Conservation (phyloP, 2,329 filamentous ascomycete species). For the Nakataea oryzae region DNA sequence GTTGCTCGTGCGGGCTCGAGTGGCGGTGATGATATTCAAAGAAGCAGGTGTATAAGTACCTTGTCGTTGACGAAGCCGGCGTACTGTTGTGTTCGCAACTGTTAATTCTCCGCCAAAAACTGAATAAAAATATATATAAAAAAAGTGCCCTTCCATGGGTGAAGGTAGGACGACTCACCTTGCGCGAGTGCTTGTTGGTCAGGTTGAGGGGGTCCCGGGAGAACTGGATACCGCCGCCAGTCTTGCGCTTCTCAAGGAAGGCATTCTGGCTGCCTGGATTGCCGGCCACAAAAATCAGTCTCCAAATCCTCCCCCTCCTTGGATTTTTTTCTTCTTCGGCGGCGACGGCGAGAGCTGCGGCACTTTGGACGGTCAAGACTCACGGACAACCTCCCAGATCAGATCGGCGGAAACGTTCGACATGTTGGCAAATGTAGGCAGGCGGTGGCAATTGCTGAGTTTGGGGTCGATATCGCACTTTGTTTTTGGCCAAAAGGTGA, state of each 20-base stretch:
- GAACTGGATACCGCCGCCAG: slow-evolving; percentile 73
- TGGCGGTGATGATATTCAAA: slow-evolving; percentile 1
- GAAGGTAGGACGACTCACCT: slow-evolving; percentile 41
- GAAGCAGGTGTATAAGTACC: slow-evolving; percentile 39
- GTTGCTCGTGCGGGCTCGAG: slow-evolving; percentile 10
- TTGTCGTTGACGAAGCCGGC: slow-evolving; percentile 90
- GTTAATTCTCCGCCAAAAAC: not conserved
- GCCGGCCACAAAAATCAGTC: slow-evolving; percentile 9
- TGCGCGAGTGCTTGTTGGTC: slow-evolving; percentile 82
- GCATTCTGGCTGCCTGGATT: slow-evolving; percentile 71
- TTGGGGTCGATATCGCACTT: not conserved
- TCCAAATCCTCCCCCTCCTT: not conserved
- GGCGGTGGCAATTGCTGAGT: slow-evolving; percentile 15
- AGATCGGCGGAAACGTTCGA: slow-evolving; percentile 80
- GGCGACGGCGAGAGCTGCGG: not conserved
- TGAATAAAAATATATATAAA: not conserved
- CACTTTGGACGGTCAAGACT: slow-evolving; percentile 30
- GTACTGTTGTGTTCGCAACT: slow-evolving; percentile 43
- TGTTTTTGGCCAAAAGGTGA: slow-evolving; percentile 1
- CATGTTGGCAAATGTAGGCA: slow-evolving; percentile 39
- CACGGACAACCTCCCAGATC: slow-evolving; percentile 92
- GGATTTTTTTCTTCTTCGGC: not conserved
- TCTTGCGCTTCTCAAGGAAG: slow-evolving; percentile 84
- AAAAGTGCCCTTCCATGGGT: not conserved
- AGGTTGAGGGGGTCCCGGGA: slow-evolving; percentile 93